Evolutionary conservation across 2,329 filamentous ascomycete species (phyloP).

Genomic region (Fusarium goolgardi): DNA sequence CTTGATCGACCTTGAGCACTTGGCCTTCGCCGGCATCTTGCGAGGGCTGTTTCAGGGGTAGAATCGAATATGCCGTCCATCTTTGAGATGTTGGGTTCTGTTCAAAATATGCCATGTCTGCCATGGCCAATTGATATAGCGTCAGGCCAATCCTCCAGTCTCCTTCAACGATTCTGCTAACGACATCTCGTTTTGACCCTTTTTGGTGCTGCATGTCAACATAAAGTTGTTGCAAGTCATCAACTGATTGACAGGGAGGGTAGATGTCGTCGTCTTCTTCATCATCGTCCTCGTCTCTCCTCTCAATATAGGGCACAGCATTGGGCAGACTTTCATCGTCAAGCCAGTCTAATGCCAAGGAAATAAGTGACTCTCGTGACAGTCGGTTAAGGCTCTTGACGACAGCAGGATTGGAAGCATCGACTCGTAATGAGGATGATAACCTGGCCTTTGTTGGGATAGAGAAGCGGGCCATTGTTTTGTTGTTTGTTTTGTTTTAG

Average conservation of each 20-base stretch:
- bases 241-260: slow-evolving; percentile 72
- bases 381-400: slow-evolving; percentile 75
- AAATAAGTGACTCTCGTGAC: slow-evolving; percentile 76
- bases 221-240: slow-evolving; percentile 75
- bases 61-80: slow-evolving; percentile 72
- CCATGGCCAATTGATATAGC: slow-evolving; percentile 75
- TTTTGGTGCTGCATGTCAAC: slow-evolving; percentile 67
- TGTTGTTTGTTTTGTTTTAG: slow-evolving; percentile 20
- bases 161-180: slow-evolving; percentile 73
- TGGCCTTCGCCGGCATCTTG: slow-evolving; percentile 55
- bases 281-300: slow-evolving; percentile 59
- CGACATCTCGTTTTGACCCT: slow-evolving; percentile 71
- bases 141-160: slow-evolving; percentile 75
- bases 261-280: slow-evolving; percentile 75
- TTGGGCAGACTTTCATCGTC: slow-evolving; percentile 71
- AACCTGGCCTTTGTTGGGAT: slow-evolving; percentile 78
- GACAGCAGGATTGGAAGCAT: slow-evolving; percentile 72
- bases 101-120: slow-evolving; percentile 74
- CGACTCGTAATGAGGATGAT: slow-evolving; percentile 76
- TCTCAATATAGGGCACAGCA: slow-evolving; percentile 56
- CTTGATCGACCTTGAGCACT: slow-evolving; percentile 56
- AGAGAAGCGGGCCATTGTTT: slow-evolving; percentile 66
- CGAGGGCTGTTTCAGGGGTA: slow-evolving; percentile 60
- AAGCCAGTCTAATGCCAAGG: slow-evolving; percentile 82
- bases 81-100: slow-evolving; percentile 72